Percentiles rank a stretch among this genome's conserved stretches.
phyloP scores from a whole-genome alignment of 148 eudicot genomes.

The Persicaria tinctoria region DNA sequence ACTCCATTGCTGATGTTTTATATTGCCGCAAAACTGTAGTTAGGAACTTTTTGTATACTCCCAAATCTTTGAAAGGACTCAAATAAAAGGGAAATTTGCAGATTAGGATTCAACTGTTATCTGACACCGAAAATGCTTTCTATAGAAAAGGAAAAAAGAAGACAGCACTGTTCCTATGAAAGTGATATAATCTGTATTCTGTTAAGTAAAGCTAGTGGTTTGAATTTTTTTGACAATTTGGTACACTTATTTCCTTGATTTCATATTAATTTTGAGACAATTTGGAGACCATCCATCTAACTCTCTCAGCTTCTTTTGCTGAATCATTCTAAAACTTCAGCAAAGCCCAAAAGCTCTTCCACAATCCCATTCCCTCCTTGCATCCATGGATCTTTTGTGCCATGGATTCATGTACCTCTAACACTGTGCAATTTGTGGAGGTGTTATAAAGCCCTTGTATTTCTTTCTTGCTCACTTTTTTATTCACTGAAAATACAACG shows the following conservation, averaged over 20 bases:
- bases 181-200: background rate
- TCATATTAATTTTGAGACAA: background rate
- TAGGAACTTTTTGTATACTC: background rate
- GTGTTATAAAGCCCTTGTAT: background rate
- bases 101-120: background rate
- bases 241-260: background rate
- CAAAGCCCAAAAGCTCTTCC: background rate
- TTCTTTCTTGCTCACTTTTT: background rate
- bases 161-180: background rate
- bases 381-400: background rate
- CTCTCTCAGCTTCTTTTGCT: background rate
- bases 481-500: background rate
- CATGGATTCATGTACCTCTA: background rate
- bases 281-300: background rate
- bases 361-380: background rate
- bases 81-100: background rate
- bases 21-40: background rate
- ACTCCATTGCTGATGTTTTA: background rate
- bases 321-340: background rate
- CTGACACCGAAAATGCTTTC: background rate
- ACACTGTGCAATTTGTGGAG: background rate
- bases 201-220: background rate
- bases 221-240: background rate
- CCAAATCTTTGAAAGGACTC: background rate
- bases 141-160: background rate